Base-by-base conservation (phyloP, 208 protist genomes). In the Kentomonas sorsogonicus region DNA sequence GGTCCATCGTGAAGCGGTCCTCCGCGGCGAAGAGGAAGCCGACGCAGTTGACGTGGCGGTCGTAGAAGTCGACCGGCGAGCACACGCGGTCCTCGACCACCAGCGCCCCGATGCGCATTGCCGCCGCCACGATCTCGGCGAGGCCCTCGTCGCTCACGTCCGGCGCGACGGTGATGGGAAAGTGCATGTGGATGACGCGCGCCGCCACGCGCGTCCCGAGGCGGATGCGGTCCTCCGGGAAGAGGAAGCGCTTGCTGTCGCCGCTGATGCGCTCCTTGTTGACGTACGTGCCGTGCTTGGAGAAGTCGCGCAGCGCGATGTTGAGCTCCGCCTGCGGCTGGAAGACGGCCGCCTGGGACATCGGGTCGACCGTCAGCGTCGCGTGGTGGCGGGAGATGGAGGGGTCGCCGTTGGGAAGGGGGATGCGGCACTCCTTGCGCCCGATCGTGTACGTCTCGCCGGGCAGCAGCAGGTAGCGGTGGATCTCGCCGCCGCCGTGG, bases 331-430 rank as follows among this genome's bases (percentile, higher is more conserved):
- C 58, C n/a, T 53, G n/a, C 6, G 62, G 66, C 59, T 85, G 66
- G 1, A 72, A 61, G 18, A 64, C 65, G 30, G 43, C 62, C 50
- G 59, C 53, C 15, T 51, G 69, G 26, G 68, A 60, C 48, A 79
- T 69, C 16, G 71, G 23, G 1, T 56, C 23, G 1, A 83, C 70
- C 2, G 65, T 50, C 30, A 89, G 67, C 48, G 68, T 83, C 25
- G 82, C 78, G 53, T 89, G 82, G 39, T 89, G 82, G 5, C 82
- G 74, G 22, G 82, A 89, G 53, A 89, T 86, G 48, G 78, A 86
- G 22, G 82, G 82, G 47, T 89, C 82, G n/a, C 57, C 68, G 11
- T 43, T 66, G 2, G 82, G 82, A 2, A 89, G 68, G 5, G 69
- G 53, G 20, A 89, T 48, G 31, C 69, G 74, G 66, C 82, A 89